Evolutionary conservation across 352 stramenopile species (phyloP).

Genomic region (Globisporangium mamillatum): DNA sequence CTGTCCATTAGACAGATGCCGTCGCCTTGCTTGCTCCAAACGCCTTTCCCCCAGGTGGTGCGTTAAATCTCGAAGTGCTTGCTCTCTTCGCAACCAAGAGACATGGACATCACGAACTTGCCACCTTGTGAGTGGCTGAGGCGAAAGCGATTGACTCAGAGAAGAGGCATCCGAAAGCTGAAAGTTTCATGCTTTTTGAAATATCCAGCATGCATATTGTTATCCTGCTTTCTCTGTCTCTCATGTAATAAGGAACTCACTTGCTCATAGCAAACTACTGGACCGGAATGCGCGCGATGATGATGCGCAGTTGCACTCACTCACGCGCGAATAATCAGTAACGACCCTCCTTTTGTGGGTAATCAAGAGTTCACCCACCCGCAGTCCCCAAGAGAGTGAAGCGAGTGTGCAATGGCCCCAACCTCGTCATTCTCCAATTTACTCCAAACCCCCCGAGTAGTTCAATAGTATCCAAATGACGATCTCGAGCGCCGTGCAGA

Average conservation of each 20-base stretch:
- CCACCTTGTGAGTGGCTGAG: background rate
- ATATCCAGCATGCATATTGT: no score
- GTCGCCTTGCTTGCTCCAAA: background rate
- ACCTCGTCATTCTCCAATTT: background rate
- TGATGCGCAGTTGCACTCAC: background rate
- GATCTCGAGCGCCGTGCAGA: constrained; percentile 10
- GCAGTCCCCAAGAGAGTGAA: background rate
- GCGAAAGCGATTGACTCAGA: background rate
- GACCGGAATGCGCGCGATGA: background rate
- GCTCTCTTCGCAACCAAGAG: background rate
- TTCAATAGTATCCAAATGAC: constrained; percentile 1
- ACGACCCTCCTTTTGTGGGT: background rate
- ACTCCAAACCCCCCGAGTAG: background rate
- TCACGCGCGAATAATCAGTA: background rate
- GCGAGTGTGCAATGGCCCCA: background rate
- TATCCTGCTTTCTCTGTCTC: no score
- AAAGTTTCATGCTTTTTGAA: no score
- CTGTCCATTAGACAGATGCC: background rate
- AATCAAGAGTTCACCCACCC: background rate
- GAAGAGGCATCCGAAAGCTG: no score
- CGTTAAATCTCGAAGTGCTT: background rate
- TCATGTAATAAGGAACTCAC: no score
- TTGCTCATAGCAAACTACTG: background rate
- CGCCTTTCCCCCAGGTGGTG: background rate
- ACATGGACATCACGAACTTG: background rate